Base-by-base conservation (phyloP, 805 yeast species). In the Sugiyamaella marilandica region DNA sequence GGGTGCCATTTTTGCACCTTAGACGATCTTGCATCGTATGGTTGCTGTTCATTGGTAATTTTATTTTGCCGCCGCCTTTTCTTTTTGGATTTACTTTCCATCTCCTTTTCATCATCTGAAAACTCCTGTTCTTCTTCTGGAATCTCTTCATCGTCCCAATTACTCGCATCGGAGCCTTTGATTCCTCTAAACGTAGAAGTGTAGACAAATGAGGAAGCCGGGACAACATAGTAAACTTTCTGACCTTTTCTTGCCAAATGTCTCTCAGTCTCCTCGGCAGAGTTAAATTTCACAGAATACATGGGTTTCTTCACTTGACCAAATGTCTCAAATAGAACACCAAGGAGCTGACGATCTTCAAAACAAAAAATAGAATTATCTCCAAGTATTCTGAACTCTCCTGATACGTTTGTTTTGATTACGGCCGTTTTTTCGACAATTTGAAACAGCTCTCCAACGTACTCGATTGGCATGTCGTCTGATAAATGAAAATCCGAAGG, bases 151-250 rank as follows among this genome's bases (percentile, higher is more conserved):
- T 94, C 99, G 65, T 88, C 85, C 67, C 88, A 84, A 62, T 94
- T 94, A 63, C 95, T 86, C 0, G 99, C 99, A 71, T 94, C 99
- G 1, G 90, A 84, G 21, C 98, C 99, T 62, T 85, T 91, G 16
- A 83, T 54, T 19, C 76, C 71, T 60, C 82, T 87, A 51, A 91
- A 76, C 21, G 80, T 71, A 49, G 85, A 85, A 0, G 98, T 92
- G 57, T 83, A 81, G 8, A 86, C 74, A 69, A 90, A 92, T 51
- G 85, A 78, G 0, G 97, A 85, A 35, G 81, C 85, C 1, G 90
- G 84, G 1, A 87, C 94, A 5, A 91, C 92, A 59, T 85, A 88
- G 66, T 62, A 88, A 0, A 85, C 92, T 41, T 75, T 76, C 13
- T 69, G 66, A 1, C 88, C 91, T 49, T 76, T 75, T 24, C 63